phyloP scores from a whole-genome alignment of 352 stramenopile genomes.

The Phytophthora kernoviae region DNA sequence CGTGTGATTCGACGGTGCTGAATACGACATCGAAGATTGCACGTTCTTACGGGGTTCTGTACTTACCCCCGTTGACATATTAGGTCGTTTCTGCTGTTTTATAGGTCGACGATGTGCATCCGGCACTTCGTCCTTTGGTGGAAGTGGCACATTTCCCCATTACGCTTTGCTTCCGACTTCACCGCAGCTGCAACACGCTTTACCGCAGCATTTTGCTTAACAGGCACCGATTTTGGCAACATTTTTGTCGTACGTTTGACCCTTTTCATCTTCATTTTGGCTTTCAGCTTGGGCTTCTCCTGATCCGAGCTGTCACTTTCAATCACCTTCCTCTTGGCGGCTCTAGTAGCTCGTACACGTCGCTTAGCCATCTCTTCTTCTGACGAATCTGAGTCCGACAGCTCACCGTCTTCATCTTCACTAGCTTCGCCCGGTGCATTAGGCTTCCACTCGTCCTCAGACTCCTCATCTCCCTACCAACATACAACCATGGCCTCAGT shows the following conservation, averaged over 20 bases:
- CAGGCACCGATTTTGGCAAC: conserved; percentile 1
- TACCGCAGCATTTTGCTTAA: conserved; percentile 13
- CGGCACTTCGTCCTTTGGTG: conserved; percentile 28
- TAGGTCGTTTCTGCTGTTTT: conserved; percentile 67
- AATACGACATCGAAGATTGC: conserved; percentile 18
- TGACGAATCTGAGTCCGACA: conserved; percentile 38
- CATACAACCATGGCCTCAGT: conserved; percentile 21
- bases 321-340: conserved; percentile 57
- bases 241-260: conserved; percentile 25
- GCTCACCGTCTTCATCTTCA: conserved; percentile 37
- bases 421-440: conserved; percentile 36
- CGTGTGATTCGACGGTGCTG: conserved; percentile 52
- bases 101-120: conserved; percentile 72
- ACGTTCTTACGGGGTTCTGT: conserved; percentile 23
- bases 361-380: conserved; percentile 40
- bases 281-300: conserved; percentile 19
- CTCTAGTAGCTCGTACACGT: conserved; percentile 2
- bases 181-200: conserved; percentile 24
- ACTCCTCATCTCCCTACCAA: conserved; percentile 39
- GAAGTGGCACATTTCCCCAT: conserved; percentile 1
- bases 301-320: conserved; percentile 63
- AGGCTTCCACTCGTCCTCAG: conserved; percentile 50
- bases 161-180: conserved; percentile 21
- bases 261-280: conserved; percentile 37
- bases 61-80: conserved; percentile 14